These are phyloP conservation scores for Dipteronia sinensis DNA, from an alignment of 345 rosid species.

Conservation along the genomic window DNA sequence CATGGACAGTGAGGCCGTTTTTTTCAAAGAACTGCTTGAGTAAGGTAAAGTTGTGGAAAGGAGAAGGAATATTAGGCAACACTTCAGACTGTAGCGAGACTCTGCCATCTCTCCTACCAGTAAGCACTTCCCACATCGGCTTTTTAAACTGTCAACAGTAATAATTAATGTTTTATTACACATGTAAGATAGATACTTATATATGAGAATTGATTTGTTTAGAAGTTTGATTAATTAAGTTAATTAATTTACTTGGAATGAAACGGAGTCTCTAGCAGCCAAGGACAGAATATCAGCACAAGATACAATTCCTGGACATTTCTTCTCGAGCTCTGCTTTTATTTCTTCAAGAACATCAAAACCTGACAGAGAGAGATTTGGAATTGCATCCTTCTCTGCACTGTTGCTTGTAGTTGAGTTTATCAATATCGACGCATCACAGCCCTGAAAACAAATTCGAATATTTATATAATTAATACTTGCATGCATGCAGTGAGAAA, in stretches of 20 bases:
- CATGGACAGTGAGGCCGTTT: constrained; percentile 54
- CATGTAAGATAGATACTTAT: background rate
- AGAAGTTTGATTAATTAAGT: background rate
- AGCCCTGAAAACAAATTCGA: constrained; percentile 44
- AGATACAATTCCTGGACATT: constrained; percentile 66
- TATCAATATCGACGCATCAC: constrained; percentile 65
- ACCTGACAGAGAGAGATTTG: constrained; percentile 53
- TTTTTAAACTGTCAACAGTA: constrained; percentile 38
- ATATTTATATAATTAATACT: too few species aligned
- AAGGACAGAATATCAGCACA: constrained; percentile 66
- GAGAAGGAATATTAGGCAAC: constrained; percentile 50
- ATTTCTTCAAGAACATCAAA: constrained; percentile 58
- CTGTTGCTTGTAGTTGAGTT: constrained; percentile 39
- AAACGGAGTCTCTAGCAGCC: constrained; percentile 60
- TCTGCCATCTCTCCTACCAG: constrained; percentile 75
- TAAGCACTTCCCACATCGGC: constrained; percentile 65
- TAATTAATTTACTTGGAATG: constrained; percentile 39
- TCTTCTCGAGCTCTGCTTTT: constrained; percentile 50
- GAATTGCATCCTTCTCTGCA: constrained; percentile 53
- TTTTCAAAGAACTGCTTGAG: constrained; percentile 40
- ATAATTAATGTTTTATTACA: background rate
- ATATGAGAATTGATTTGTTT: background rate
- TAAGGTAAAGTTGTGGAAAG: constrained; percentile 49
- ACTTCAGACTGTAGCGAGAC: constrained; percentile 50
- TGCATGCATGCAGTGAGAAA: background rate